These are phyloP conservation scores for Gracilaria vermiculophylla DNA, from an alignment of 23 red algal genomes.

Conservation along the genomic window DNA sequence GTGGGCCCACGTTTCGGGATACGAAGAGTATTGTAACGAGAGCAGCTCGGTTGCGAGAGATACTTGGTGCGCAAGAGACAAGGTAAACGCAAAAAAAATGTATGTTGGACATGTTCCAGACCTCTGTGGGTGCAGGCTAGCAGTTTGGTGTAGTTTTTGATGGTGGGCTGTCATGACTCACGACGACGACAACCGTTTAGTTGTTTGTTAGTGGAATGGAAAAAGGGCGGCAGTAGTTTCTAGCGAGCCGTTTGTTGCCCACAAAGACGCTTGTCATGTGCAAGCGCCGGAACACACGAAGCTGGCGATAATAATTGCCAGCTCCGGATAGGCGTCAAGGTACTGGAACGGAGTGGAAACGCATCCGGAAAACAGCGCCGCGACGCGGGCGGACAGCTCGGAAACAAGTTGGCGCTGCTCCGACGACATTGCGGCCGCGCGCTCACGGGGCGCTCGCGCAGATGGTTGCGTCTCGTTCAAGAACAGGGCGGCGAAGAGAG, in stretches of 20 bases:
- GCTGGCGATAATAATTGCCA: conserved; percentile 29
- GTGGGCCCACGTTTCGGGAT: not conserved
- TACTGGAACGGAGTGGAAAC: conserved; percentile 2
- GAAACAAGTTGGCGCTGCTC: not conserved
- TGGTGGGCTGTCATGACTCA: too few relatives aligned
- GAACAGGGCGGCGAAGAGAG: not conserved
- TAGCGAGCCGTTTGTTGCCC: too few relatives aligned
- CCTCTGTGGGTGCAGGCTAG: not conserved
- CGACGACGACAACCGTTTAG: not conserved
- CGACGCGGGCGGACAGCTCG: conserved; percentile 1
- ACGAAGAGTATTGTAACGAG: not conserved
- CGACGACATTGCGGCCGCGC: not conserved
- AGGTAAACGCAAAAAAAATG: not conserved
- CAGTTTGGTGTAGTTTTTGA: not conserved
- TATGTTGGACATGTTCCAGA: not conserved
- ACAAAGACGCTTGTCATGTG: not conserved
- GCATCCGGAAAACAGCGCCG: conserved; percentile 38
- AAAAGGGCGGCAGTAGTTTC: too few relatives aligned
- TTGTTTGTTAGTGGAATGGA: not conserved
- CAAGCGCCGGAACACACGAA: conserved; percentile 46
- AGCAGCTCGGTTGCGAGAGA: not conserved
- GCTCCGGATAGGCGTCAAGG: conserved; percentile 40
- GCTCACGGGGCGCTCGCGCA: not conserved
- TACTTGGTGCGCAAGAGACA: not conserved
- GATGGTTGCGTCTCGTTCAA: not conserved